phyloP scores from a whole-genome alignment of 2,329 filamentous ascomycete genomes.

The Lomentospora prolificans region DNA sequence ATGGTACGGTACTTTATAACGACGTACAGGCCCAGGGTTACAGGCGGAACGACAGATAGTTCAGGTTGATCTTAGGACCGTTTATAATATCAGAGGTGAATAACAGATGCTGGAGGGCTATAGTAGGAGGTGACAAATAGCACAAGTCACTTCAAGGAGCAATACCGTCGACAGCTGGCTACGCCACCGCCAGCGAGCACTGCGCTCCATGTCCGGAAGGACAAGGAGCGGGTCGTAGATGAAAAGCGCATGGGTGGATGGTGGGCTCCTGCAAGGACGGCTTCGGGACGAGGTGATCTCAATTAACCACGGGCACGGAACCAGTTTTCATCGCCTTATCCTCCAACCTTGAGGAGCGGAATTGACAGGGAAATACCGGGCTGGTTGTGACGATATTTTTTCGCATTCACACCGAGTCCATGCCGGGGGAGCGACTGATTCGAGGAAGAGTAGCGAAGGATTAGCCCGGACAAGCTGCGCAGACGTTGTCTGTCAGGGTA shows the following conservation, averaged over 20 bases:
- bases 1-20: neutral
- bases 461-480: neutral
- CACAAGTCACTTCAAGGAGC: no score
- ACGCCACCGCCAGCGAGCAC: no score
- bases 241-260: no score
- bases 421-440: neutral
- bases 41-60: neutral
- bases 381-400: neutral
- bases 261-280: conserved; percentile 6
- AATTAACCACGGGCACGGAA: neutral
- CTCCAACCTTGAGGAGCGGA: neutral
- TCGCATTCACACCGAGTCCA: neutral
- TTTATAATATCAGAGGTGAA: neutral
- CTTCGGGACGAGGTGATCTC: conserved; percentile 7
- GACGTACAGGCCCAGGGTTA: neutral
- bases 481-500: neutral
- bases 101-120: neutral
- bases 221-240: no score
- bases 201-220: no score
- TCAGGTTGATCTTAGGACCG: neutral
- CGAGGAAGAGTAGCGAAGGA: neutral
- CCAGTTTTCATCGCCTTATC: neutral
- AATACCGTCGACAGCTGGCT: no score
- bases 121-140: neutral
- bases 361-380: neutral